These are phyloP conservation scores for Tolypocladium pustulatum DNA, from an alignment of 2,329 filamentous ascomycete genomes.

Conservation along the genomic window DNA sequence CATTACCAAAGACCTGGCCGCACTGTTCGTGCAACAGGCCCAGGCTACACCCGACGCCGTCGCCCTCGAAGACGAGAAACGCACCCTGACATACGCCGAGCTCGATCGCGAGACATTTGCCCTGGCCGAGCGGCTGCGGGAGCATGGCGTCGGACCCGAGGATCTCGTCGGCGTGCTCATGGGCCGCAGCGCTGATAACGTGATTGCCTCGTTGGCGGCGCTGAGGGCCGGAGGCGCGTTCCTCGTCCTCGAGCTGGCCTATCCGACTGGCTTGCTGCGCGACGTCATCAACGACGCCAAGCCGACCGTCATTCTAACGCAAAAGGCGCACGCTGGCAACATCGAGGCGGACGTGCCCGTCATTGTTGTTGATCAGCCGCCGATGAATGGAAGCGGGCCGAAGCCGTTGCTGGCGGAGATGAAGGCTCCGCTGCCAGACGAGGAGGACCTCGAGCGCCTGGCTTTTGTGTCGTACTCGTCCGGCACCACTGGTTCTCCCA, in stretches of 20 bases:
- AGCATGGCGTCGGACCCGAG: conserved; percentile 61
- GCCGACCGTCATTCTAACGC: conserved; percentile 61
- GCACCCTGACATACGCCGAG: conserved; percentile 60
- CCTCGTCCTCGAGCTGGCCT: conserved; percentile 69
- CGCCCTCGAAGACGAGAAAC: conserved; percentile 61
- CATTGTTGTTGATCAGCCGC: conserved; percentile 49
- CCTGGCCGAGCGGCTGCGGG: conserved; percentile 54
- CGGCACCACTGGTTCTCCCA: conserved; percentile 69
- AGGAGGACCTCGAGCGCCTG: conserved; percentile 61
- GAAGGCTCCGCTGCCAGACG: conserved; percentile 42
- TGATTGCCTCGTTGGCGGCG: conserved; percentile 69
- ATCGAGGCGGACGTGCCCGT: conserved; percentile 54
- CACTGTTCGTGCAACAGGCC: conserved; percentile 61
- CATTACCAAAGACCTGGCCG: conserved; percentile 59
- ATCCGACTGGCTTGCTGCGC: conserved; percentile 61
- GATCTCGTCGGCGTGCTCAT: conserved; percentile 66
- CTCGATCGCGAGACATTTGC: conserved; percentile 56
- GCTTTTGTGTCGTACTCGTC: conserved; percentile 76
- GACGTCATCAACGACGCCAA: conserved; percentile 69
- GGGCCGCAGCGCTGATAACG: conserved; percentile 66
- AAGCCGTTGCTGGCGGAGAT: conserved; percentile 19
- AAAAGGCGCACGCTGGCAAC: conserved; percentile 51
- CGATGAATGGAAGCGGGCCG: conserved; percentile 14
- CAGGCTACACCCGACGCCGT: conserved; percentile 56
- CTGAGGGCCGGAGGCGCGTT: conserved; percentile 71